Evolutionary conservation across 140 eudicot genomes (phyloP), one percentile per base, ranked within the genome.

Genomic region (Stevia rebaudiana): DNA sequence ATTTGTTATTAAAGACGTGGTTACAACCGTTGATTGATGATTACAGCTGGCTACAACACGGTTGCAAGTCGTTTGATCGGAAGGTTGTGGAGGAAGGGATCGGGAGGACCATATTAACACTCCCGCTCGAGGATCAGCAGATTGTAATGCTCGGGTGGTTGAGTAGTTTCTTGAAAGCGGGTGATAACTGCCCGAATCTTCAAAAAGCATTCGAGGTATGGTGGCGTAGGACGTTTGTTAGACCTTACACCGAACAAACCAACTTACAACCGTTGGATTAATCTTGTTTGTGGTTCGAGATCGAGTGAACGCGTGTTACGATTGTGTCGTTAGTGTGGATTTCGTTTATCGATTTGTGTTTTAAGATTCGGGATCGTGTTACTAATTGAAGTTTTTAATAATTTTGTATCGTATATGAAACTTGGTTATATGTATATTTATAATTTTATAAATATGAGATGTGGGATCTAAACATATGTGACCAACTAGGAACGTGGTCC

Each of bases 51-150:
- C 73, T 92, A 10, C 92, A 83, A 66, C 95, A 88, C 49, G 98
- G 95, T 62, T 82, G 95, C 70, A 78, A 95, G 64, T 83, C 96
- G 6, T 92, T 92, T 56, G 98, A 92, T 56, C 75, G 94, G 44
- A 85, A 79, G 76, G 94, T 77, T 25, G 98, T 92, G 71, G 98
- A 92, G 82, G 98, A 92, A 69, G 98, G 98, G 28, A 88, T 92
- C 21, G 96, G 98, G 11, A 79, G 96, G 79, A 92, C 98, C 0
- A 88, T 92, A 31, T 74, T 92, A 25, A 92, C 98, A 8, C 87
- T 92, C 48, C 98, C 98, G 18, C 76, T 92, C 50, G 96, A 92
- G 83, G 98, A 92, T 30, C 98, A 92, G 81, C 96, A 88, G 81
- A 80, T 90, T 25, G 80, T 92, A 24, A 71, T 92, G 74, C 89